Evolutionary conservation across 2,329 filamentous ascomycete species (phyloP), one percentile per base, ranked within the genome.

Genomic region (Helminthosporium solani): DNA sequence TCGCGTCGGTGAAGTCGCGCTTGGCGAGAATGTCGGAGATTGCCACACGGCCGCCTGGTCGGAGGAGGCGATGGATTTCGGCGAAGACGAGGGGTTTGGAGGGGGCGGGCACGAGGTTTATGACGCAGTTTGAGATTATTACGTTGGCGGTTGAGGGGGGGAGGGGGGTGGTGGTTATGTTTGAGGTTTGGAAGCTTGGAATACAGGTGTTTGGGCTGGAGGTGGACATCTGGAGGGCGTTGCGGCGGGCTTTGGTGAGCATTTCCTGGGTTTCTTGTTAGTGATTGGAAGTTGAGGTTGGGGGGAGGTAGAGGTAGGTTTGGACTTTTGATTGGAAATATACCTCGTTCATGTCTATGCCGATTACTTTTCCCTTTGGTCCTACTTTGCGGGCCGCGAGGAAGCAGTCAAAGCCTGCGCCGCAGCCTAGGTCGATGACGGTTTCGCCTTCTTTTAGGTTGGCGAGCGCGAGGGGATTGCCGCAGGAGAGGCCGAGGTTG

Each of bases 331-430:
- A n/a, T n/a, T n/a, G n/a, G n/a, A 6, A 25, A 6, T 6, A 25
- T 57, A 78, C 79, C 64, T 80, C 73, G 52, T 78, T 84, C 77
- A 84, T 83, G 54, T 85, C 81, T 3, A 84, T 68, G 7, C 81
- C 82, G 39, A 83, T 77, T 3, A 71, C 78, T 21, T 66, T 73
- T 1, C 80, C 80, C 3, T 59, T 61, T 0, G 54, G 37, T 0
- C 79, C 79, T 30, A 83, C 73, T 53, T 73, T 78, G 20, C 67
- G 67, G 3, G 77, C 71, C 9, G 80, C 79, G 2, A 78, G 73
- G 49, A 83, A 81, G 15, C 78, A 75, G 55, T 84, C 81, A 35
- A 84, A 78, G 0, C 81, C 81, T 7, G 76, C 79, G 2, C 82
- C 80, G 49, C 73, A 75, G 2, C 81, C 81, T 1, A 84, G 67